Base-by-base conservation (phyloP, 306 rosid genomes). In the Corylus avellana region DNA sequence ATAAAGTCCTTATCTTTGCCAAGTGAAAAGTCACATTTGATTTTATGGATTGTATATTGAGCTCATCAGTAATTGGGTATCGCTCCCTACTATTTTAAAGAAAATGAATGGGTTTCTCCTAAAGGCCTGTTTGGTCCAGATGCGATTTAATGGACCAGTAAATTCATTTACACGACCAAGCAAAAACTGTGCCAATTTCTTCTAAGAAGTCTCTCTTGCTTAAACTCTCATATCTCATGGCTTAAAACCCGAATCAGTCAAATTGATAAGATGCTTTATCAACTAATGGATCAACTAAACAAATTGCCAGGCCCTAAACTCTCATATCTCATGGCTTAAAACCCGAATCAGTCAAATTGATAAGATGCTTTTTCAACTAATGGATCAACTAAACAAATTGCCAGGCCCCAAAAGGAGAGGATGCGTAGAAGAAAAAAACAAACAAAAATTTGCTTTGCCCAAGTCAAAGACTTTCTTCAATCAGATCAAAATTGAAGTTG, bases 21-120 rank as follows among this genome's bases (percentile, higher is more conserved):
- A 58, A 57, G 64, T n/a, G 12, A 58, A 9, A 56, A 58, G 5
- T 58, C 25, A 58, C 64, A 11, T 58, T 58, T 58, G 29, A n/a
- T 20, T 58, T 22, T 58, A 7, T 46, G 49, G 7, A 46, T 46
- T 9, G 7, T 46, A 9, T 46, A 46, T 46, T 6, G 1, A 51
- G 16, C 16, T 12, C 4, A 4, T 4, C 17, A 51, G 56, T 12
- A 51, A 12, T 14, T 75, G 32, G 66, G 32, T 42, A 44, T 39
- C 74, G 13, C 47, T 73, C 74, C 18, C 35, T 73, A 67, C 78
- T 39, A 49, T 70, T 63, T 68, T 44, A 55, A 55, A 39, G 29
- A 69, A 50, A 27, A 12, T 59, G 70, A 27, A 12, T 59, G 73
- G 73, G 81, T 58, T n/a, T 58, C 12, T 22, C 14, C 57, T 18